Conservation (phyloP, 306 rosid species). For the Quercus mongolica region DNA sequence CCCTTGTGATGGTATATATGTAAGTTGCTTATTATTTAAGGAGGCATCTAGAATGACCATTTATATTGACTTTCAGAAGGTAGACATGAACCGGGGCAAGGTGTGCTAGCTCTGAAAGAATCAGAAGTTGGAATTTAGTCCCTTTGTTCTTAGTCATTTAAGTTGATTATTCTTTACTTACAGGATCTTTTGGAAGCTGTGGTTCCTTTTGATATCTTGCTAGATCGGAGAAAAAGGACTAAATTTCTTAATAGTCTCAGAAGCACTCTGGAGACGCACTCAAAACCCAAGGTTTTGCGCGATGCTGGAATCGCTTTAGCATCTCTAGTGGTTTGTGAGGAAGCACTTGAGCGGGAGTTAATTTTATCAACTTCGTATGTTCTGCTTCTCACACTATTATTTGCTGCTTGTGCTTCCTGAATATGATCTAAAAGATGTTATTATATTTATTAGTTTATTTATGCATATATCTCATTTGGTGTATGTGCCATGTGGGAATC, state of each 20-base stretch:
- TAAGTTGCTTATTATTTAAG: background rate
- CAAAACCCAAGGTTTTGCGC: constrained; percentile 72
- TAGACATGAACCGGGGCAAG: background rate
- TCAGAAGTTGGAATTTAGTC: background rate
- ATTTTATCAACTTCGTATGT: constrained; percentile 93
- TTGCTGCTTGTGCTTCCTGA: constrained; percentile 26
- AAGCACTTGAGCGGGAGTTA: constrained; percentile 87
- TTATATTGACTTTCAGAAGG: background rate
- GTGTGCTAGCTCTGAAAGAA: background rate
- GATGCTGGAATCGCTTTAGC: constrained; percentile 90
- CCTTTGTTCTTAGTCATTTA: constrained; percentile 1
- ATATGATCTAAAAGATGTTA: background rate
- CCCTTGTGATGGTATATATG: too few relatives aligned
- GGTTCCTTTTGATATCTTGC: constrained; percentile 79
- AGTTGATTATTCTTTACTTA: constrained; percentile 16
- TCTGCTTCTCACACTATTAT: constrained; percentile 23
- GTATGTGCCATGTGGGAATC: background rate
- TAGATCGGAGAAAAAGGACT: constrained; percentile 70
- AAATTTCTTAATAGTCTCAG: constrained; percentile 57
- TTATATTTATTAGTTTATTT: background rate
- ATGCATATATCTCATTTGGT: background rate
- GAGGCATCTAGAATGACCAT: background rate
- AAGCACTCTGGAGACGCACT: constrained; percentile 37
- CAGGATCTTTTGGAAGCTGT: constrained; percentile 98
- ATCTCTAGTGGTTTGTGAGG: constrained; percentile 80